Evolutionary conservation across 371 early-diverging fungal species (phyloP), one percentile per base, ranked within the genome.

Genomic region (Actinomortierella ambigua): DNA sequence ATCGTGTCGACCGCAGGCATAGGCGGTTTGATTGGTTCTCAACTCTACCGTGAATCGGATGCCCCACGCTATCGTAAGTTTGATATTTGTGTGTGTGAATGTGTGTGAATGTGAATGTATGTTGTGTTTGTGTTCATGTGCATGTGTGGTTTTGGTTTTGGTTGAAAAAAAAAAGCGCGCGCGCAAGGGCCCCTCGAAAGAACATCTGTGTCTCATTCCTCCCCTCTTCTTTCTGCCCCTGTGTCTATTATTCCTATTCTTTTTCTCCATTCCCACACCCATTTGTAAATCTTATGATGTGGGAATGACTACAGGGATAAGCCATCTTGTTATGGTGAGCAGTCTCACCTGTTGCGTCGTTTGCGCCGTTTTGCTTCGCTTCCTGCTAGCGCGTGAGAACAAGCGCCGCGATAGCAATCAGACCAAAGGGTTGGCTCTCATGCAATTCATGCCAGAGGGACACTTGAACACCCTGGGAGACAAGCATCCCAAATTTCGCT

Each of bases 11-110:
- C 83, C 24, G 88, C 88, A 23, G 82, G 83, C 20, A 61, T 88
- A 2, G 86, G 87, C 9, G 46, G 65, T 11, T 61, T 68, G 57
- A 76, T 82, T 53, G 85, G 88, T 27, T 85, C 87, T 13, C 88
- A 86, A 55, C 79, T 85, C 13, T 91, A 90, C 56, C 83, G 88
- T 29, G 69, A 75, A 9, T 61, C 75, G 20, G 90, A 91, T 53
- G 84, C 81, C 4, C 91, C 91, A 1, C 69, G 69, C 14, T 69
- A 64, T 23, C 61, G 64, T 69, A 69, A 24, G 63, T 18, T n/a
- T n/a, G n/a, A n/a, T n/a, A n/a, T n/a, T n/a, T n/a, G n/a, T n/a
- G n/a, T n/a, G n/a, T n/a, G n/a, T n/a, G n/a, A n/a, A n/a, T n/a
- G n/a, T n/a, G n/a, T n/a, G n/a, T n/a, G n/a, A n/a, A n/a, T n/a